Conservation (phyloP, 2,329 filamentous ascomycete genomes). For the Phialophora macrospora region DNA sequence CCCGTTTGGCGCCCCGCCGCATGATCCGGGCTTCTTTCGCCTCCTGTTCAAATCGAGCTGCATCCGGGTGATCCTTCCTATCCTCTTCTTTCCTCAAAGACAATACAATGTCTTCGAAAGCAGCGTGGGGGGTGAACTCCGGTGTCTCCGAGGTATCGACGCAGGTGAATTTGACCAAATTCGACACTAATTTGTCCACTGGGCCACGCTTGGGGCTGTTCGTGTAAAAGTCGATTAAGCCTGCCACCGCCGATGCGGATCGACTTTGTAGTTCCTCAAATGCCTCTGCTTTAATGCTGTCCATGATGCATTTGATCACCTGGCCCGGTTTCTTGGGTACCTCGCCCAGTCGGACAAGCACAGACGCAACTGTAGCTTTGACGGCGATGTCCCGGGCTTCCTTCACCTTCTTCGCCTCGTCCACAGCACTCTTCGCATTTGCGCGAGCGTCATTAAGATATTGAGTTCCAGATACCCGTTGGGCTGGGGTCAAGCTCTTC, state of each 20-base stretch:
- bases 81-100: slow-evolving; percentile 98
- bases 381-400: slow-evolving; percentile 83
- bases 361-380: slow-evolving; percentile 82
- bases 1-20: slow-evolving; percentile 89
- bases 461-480: slow-evolving; percentile 80
- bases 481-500: slow-evolving; percentile 84
- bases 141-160: slow-evolving; percentile 97
- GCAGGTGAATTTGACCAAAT: slow-evolving; percentile 95
- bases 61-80: slow-evolving; percentile 87
- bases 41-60: slow-evolving; percentile 85
- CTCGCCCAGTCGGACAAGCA: slow-evolving; percentile 82
- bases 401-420: slow-evolving; percentile 79
- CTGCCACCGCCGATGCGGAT: slow-evolving; percentile 82
- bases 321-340: slow-evolving; percentile 92
- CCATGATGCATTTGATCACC: slow-evolving; percentile 97
- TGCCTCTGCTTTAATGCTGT: slow-evolving; percentile 94
- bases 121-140: slow-evolving; percentile 83
- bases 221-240: slow-evolving; percentile 84
- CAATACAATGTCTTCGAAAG: slow-evolving; percentile 78
- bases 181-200: slow-evolving; percentile 93
- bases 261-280: slow-evolving; percentile 85
- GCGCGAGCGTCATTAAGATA: slow-evolving; percentile 77
- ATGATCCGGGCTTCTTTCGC: slow-evolving; percentile 88
- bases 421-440: slow-evolving; percentile 72
- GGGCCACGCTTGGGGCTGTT: slow-evolving; percentile 78